Base-by-base conservation (phyloP, 805 yeast genomes). In the Sugiyamaella mastotermitis region DNA sequence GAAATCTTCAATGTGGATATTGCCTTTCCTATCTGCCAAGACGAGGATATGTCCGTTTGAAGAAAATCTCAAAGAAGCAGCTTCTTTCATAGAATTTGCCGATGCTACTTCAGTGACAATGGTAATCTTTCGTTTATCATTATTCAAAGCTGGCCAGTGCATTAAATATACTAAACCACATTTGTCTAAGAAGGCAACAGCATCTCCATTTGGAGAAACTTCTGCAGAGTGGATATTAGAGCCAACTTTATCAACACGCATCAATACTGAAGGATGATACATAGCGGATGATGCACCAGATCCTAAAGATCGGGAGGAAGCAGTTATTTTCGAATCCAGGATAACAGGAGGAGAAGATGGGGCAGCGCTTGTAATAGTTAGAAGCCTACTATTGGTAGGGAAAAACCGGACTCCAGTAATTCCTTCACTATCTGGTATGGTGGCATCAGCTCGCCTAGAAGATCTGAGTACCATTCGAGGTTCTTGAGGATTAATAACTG, bases 401-500 rank as follows among this genome's bases (percentile, higher is more conserved):
- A 81, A 79, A 56, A 87, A 82, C 40, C 73, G 72, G 5, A 84
- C 61, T 45, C 79, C 83, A 0, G 97, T 90, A 26, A 90, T 84
- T 2, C 97, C 97, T 55, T 88, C 97, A 40, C 84, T 76, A 44
- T 84, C 94, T 48, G 82, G 59, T n/a, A n/a, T n/a, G 0, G 80
- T 72, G 7, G 14, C 30, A 31, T 31, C 33, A 9, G 33, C 21
- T 4, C 76, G 66, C 31, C 88, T 60, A 24, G 75, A 68, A 1
- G 85, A 78, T 47, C 80, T 78, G 80, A 82, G 74, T 1, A 81
- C 71, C 19, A 81, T 58, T 17, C 80, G 69, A 1, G 90, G 85
- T 34, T 76, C 79, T 19, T 69, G 68, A 2, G 78, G 72, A 47
- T 79, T 77, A 23, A 71, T 65, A 10, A 88, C 64, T 33, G 80